phyloP scores from a whole-genome alignment of 108 stramenopile genomes.

The Pseudonitzschia multiseries region DNA sequence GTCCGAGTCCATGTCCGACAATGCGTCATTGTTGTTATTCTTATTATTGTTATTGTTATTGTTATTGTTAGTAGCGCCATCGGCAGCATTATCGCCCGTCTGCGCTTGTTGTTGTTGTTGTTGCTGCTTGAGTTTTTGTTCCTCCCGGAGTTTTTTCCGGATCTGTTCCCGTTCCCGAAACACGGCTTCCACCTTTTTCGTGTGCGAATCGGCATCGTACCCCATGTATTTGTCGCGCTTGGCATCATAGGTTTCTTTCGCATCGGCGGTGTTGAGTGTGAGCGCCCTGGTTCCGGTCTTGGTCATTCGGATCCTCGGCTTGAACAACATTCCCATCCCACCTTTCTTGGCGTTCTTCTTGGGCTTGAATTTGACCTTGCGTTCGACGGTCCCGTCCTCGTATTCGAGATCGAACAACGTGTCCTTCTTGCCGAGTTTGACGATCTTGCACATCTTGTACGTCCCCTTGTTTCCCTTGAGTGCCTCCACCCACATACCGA shows the following conservation, averaged over 20 bases:
- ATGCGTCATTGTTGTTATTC: slow-evolving; percentile 14
- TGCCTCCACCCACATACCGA: slow-evolving; percentile 90
- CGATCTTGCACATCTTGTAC: slow-evolving; percentile 81
- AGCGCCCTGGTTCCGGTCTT: slow-evolving; percentile 63
- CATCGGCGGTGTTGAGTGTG: slow-evolving; percentile 46
- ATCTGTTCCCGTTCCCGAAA: slow-evolving; percentile 69
- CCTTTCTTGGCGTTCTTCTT: slow-evolving; percentile 20
- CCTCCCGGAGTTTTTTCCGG: slow-evolving; percentile 50
- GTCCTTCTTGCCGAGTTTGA: slow-evolving; percentile 67
- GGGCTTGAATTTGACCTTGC: slow-evolving; percentile 60
- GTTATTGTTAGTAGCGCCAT: slow-evolving; percentile 33
- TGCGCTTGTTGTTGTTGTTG: too few relatives aligned
- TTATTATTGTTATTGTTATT: slow-evolving; percentile 28
- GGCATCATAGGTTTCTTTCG: slow-evolving; percentile 85
- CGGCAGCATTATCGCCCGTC: too few relatives aligned
- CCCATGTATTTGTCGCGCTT: slow-evolving; percentile 93
- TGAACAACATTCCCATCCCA: slow-evolving; percentile 37
- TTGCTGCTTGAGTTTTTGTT: slow-evolving; percentile 40
- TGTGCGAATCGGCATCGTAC: slow-evolving; percentile 73
- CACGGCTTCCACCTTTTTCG: slow-evolving; percentile 51
- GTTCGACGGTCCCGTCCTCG: slow-evolving; percentile 78
- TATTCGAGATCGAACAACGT: slow-evolving; percentile 71
- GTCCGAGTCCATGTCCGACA: slow-evolving; percentile 78
- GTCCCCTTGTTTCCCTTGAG: slow-evolving; percentile 81
- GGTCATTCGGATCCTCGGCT: slow-evolving; percentile 91